phyloP scores from a whole-genome alignment of 2,329 filamentous ascomycete species.

The Colletotrichum musicola region DNA sequence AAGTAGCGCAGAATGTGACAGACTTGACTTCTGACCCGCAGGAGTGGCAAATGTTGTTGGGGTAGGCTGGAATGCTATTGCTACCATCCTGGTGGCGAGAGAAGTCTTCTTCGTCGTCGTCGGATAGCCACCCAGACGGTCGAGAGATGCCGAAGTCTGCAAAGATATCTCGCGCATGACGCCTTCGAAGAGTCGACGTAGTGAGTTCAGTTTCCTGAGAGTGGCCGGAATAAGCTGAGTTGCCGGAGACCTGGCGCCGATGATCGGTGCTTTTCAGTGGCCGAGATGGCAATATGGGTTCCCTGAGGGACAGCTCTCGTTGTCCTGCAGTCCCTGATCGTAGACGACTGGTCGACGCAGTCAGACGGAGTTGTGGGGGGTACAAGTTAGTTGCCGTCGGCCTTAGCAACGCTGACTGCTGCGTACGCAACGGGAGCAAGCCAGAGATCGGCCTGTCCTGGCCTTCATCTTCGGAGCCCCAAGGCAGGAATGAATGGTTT shows the following conservation, averaged over 20 bases:
- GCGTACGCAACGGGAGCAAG: slow-evolving; percentile 3
- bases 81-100: slow-evolving; percentile 46
- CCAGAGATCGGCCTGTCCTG: neutral
- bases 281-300: neutral
- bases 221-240: slow-evolving; percentile 32
- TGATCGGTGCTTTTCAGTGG: neutral
- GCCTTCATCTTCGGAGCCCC: neutral
- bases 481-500: slow-evolving; percentile 36
- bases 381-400: neutral
- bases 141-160: slow-evolving; percentile 59
- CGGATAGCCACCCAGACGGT: slow-evolving; percentile 61
- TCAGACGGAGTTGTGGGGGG: slow-evolving; percentile 19
- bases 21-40: slow-evolving; percentile 58
- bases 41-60: slow-evolving; percentile 60
- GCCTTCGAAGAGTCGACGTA: slow-evolving; percentile 51
- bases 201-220: slow-evolving; percentile 44
- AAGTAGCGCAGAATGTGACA: slow-evolving; percentile 58
- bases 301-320: neutral
- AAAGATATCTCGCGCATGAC: slow-evolving; percentile 62
- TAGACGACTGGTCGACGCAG: slow-evolving; percentile 30
- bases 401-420: slow-evolving; percentile 9
- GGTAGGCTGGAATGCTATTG: slow-evolving; percentile 45
- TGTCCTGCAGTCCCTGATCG: neutral
- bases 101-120: slow-evolving; percentile 48
- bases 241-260: slow-evolving; percentile 20